A percentile compares a stretch with the other conserved stretches of the same genome.
These are phyloP conservation scores for Acer negundo DNA, from an alignment of 345 rosid genomes.

Conservation along the genomic window DNA sequence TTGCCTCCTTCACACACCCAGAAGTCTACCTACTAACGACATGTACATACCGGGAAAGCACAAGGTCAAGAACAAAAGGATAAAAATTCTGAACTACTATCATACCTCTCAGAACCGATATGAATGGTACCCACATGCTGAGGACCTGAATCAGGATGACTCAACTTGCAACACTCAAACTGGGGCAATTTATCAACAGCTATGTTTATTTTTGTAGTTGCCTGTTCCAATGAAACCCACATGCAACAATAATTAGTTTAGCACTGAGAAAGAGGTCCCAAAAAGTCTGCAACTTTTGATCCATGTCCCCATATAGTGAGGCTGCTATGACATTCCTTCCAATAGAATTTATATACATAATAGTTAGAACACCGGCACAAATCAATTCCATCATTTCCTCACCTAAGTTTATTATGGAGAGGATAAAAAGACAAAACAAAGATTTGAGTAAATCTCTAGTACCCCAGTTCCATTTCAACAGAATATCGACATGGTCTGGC, in stretches of 20 bases:
- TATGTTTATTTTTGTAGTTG: constrained; percentile 52
- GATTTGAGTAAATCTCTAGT: neutral
- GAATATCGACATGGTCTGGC: neutral
- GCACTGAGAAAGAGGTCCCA: neutral
- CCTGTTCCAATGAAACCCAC: constrained; percentile 36
- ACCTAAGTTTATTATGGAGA: neutral
- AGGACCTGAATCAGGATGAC: constrained; percentile 49
- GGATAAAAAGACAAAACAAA: neutral
- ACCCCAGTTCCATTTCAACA: constrained; percentile 3
- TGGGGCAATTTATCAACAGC: constrained; percentile 51
- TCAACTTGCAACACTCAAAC: constrained; percentile 44
- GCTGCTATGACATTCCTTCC: neutral
- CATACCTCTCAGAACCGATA: constrained; percentile 56
- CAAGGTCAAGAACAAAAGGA: neutral
- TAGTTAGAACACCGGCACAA: neutral
- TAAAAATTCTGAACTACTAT: neutral
- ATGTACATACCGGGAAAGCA: neutral
- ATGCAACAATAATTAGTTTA: neutral
- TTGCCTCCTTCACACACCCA: neutral
- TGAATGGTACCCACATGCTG: constrained; percentile 60
- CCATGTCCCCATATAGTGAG: neutral
- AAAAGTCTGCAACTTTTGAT: neutral
- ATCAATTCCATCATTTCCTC: neutral
- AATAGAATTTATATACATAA: no score
- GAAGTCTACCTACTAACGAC: neutral